Evolutionary conservation across 345 rosid genomes (phyloP).

Genomic region (Trapa incisa): DNA sequence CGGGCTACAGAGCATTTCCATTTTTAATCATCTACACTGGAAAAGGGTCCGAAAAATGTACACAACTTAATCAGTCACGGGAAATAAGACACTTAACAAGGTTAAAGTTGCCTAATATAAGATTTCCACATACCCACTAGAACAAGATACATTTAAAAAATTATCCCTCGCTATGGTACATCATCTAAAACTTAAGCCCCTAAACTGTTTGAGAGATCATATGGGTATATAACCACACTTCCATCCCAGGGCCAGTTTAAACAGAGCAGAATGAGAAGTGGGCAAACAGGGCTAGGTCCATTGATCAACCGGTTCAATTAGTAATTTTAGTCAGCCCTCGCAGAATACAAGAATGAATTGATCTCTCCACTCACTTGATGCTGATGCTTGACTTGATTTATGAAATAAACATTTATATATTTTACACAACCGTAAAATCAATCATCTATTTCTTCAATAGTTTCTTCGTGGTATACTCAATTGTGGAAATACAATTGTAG

Average conservation of each 20-base stretch:
- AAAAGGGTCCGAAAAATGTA: neutral
- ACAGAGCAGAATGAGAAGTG: no score
- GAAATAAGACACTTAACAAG: neutral
- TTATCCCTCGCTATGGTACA: no score
- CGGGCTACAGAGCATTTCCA: neutral
- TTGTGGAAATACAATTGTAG: neutral
- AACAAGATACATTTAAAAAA: no score
- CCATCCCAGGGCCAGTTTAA: no score
- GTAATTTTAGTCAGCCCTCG: no score
- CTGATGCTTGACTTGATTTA: neutral
- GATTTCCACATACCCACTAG: neutral
- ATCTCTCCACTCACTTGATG: neutral
- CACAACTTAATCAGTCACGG: neutral
- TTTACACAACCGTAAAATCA: neutral
- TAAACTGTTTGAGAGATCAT: neutral
- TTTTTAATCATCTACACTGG: neutral
- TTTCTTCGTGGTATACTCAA: neutral
- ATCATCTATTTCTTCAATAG: neutral
- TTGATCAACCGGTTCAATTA: no score
- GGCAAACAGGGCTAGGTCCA: no score
- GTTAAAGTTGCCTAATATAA: neutral
- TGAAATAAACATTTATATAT: neutral
- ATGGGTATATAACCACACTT: no score
- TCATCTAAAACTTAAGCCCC: no score
- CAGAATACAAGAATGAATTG: no score